Conservation (phyloP, 805 yeast species). For the Cyberlindnera euphorbiae region DNA sequence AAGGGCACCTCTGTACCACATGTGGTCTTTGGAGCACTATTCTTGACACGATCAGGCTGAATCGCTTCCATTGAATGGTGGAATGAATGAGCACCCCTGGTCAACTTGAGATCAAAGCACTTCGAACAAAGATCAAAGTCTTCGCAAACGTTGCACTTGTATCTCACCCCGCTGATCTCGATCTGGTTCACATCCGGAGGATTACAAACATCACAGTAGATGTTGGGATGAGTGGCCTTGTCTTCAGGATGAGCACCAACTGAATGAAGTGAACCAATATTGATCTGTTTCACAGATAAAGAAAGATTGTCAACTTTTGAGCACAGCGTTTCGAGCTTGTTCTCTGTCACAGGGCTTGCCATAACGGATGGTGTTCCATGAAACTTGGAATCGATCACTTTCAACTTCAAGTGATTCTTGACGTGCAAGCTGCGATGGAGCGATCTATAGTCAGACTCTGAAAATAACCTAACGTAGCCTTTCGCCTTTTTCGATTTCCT, state of each 20-base stretch:
- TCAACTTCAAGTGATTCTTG: conserved; percentile 12
- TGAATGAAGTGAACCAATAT: too few relatives aligned
- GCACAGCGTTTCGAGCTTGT: too few relatives aligned
- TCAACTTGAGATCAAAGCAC: conserved; percentile 1
- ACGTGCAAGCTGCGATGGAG: conserved; percentile 14
- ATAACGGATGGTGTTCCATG: too few relatives aligned
- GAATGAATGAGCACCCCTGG: conserved; percentile 1
- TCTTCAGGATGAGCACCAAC: too few relatives aligned
- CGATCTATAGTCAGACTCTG: conserved; percentile 9
- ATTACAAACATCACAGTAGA: conserved; percentile 14
- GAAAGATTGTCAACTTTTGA: too few relatives aligned
- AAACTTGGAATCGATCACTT: conserved; percentile 2
- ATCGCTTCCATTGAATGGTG: conserved; percentile 6
- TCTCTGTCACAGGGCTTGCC: too few relatives aligned
- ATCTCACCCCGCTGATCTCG: conserved; percentile 8
- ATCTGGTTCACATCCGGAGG: conserved; percentile 3
- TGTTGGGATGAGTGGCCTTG: too few relatives aligned
- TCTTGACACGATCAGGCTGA: neutral
- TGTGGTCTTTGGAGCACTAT: neutral
- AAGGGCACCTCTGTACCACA: neutral
- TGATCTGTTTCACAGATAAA: too few relatives aligned
- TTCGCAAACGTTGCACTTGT: conserved; percentile 10
- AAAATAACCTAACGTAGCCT: conserved; percentile 8
- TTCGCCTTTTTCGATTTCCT: conserved; percentile 15
- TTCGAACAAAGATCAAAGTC: conserved; percentile 12